A percentile compares a stretch with the other conserved stretches of the same genome.
Conservation (phyloP, 2,329 filamentous ascomycete species). For the Colletotrichum zoysiae region DNA sequence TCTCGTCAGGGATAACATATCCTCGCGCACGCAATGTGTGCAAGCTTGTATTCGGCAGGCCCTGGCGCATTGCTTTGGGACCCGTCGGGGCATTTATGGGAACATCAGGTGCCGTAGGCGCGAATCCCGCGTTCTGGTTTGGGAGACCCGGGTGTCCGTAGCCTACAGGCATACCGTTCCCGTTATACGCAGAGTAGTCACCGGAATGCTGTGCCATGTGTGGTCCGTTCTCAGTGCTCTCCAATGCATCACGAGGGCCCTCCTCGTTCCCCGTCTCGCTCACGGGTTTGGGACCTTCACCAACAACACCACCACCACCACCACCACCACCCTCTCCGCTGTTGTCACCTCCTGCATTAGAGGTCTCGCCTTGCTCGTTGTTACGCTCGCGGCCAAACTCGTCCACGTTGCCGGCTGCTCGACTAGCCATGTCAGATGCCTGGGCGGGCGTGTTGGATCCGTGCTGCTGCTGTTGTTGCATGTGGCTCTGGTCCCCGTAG, state of each 20-base stretch:
- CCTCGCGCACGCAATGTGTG: conserved; percentile 71
- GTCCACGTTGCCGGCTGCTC: conserved; percentile 51
- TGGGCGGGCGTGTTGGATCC: conserved; percentile 40
- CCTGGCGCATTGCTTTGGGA: conserved; percentile 94
- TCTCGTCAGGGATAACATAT: conserved; percentile 59
- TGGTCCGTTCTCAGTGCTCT: conserved; percentile 46
- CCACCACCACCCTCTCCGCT: conserved; percentile 17
- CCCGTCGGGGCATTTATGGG: conserved; percentile 86
- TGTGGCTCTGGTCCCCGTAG: conserved; percentile 52
- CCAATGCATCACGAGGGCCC: conserved; percentile 44
- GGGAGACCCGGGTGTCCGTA: conserved; percentile 35
- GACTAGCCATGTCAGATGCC: conserved; percentile 43
- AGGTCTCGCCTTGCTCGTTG: conserved; percentile 31
- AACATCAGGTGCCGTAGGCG: conserved; percentile 54
- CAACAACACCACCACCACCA: conserved; percentile 2
- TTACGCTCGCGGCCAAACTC: conserved; percentile 54
- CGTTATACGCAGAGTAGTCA: conserved; percentile 46
- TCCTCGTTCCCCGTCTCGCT: conserved; percentile 44
- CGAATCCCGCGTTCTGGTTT: conserved; percentile 46
- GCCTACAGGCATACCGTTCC: conserved; percentile 46
- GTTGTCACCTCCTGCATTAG: conserved; percentile 28
- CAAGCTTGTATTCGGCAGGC: conserved; percentile 84
- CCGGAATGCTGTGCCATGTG: conserved; percentile 46
- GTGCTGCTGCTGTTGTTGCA: conserved; percentile 30
- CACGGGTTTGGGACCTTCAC: conserved; percentile 27